These are phyloP conservation scores for Phaffomyces opuntiae DNA, from an alignment of 805 yeast species.

Conservation along the genomic window DNA sequence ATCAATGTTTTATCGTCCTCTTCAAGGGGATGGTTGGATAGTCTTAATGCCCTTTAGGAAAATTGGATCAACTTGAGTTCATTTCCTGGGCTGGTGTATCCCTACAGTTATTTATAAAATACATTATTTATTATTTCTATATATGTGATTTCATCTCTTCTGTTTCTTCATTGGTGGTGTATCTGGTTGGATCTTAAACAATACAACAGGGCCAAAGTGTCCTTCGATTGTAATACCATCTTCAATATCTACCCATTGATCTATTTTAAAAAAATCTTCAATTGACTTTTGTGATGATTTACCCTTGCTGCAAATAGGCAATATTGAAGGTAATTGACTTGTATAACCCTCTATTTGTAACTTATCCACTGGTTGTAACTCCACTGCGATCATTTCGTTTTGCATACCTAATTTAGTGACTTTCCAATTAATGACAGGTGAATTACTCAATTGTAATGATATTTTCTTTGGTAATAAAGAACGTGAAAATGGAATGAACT, in stretches of 20 bases:
- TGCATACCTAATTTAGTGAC: slow-evolving; percentile 20
- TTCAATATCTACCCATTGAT: slow-evolving; percentile 14
- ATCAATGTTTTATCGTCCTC: slow-evolving; percentile 17
- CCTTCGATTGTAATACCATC: slow-evolving; percentile 8
- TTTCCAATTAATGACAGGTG: slow-evolving; percentile 18
- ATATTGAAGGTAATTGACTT: slow-evolving; percentile 11
- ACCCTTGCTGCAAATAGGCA: slow-evolving; percentile 15
- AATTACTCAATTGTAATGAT: background rate
- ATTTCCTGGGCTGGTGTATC: slow-evolving; percentile 21
- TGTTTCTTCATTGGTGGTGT: slow-evolving; percentile 2
- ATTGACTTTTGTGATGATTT: slow-evolving; percentile 9
- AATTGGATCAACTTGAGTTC: background rate
- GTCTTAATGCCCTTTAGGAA: slow-evolving; percentile 24
- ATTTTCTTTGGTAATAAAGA: slow-evolving; percentile 4
- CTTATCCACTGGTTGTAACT: slow-evolving; percentile 12
- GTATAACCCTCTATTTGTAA: slow-evolving; percentile 6
- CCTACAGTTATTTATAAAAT: slow-evolving; percentile 13
- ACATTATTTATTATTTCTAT: background rate
- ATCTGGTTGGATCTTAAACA: slow-evolving; percentile 7
- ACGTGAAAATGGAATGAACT: slow-evolving; percentile 14
- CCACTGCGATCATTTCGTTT: slow-evolving; percentile 15
- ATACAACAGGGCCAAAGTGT: slow-evolving; percentile 10
- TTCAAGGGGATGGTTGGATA: slow-evolving; percentile 10
- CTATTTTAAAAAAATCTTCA: slow-evolving; percentile 12
- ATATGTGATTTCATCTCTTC: background rate